These are phyloP conservation scores for Apocynum venetum DNA, from an alignment of 257 asterid genomes.

Conservation along the genomic window DNA sequence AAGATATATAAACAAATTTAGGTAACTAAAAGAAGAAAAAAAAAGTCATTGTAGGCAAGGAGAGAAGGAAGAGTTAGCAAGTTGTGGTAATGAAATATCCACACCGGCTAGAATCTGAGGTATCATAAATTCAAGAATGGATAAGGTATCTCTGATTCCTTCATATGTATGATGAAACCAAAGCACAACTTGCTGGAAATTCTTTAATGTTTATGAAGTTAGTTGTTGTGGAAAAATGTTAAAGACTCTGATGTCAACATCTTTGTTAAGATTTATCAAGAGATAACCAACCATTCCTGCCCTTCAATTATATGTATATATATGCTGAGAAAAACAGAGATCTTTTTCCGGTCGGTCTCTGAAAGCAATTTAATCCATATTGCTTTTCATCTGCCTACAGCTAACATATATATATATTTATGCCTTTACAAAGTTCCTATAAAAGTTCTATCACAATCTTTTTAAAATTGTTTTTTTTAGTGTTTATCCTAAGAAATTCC, in stretches of 20 bases:
- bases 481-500: too few relatives aligned
- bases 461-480: too few relatives aligned
- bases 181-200: not conserved
- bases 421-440: too few relatives aligned
- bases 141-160: slow-evolving; percentile 4
- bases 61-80: not conserved
- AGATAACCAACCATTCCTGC: slow-evolving; percentile 1
- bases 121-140: slow-evolving; percentile 3
- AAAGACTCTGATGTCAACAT: not conserved
- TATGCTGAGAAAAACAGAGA: not conserved
- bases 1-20: not conserved
- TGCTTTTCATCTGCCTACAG: not conserved
- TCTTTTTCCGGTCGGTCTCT: slow-evolving; percentile 1
- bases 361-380: slow-evolving; percentile 1
- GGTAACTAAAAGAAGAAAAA: not conserved
- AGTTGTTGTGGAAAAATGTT: not conserved
- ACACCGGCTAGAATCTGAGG: not conserved
- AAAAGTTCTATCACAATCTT: too few relatives aligned
- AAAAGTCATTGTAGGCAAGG: too few relatives aligned
- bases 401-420: not conserved
- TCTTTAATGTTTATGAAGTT: not conserved
- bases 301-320: not conserved
- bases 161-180: not conserved
- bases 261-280: slow-evolving; percentile 2
- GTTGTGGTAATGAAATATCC: slow-evolving; percentile 3